Evolutionary conservation across 2,329 filamentous ascomycete species (phyloP).

Genomic region (Didymella keratinophila): DNA sequence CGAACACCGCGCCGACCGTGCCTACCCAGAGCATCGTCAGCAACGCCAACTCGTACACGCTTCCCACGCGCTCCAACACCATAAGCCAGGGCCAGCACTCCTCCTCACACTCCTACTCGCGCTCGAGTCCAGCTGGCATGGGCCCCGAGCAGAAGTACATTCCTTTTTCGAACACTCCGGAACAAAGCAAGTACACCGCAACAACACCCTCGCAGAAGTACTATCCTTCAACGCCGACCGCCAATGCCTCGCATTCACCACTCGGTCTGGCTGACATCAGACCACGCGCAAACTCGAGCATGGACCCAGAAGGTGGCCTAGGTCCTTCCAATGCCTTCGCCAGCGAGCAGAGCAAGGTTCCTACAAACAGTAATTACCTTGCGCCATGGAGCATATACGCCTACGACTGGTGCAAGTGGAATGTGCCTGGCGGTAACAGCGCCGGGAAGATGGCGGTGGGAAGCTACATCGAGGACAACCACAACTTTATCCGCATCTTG

Average conservation of each 20-base stretch:
- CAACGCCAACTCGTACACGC: slow-evolving; percentile 67
- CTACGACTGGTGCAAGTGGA: slow-evolving; percentile 99
- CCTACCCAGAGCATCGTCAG: slow-evolving; percentile 62
- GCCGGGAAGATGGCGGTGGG: slow-evolving; percentile 94
- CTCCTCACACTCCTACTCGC: slow-evolving; percentile 69
- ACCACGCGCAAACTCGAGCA: slow-evolving; percentile 80
- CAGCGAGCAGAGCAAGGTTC: slow-evolving; percentile 72
- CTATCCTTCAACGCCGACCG: slow-evolving; percentile 59
- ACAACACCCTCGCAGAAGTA: slow-evolving; percentile 65
- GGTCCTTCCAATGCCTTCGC: slow-evolving; percentile 62
- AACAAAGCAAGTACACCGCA: slow-evolving; percentile 56
- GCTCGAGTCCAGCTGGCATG: slow-evolving; percentile 78
- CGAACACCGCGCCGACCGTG: slow-evolving; percentile 65
- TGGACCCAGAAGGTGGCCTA: slow-evolving; percentile 73
- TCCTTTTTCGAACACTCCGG: slow-evolving; percentile 70
- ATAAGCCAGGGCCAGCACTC: slow-evolving; percentile 62
- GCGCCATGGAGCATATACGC: slow-evolving; percentile 96
- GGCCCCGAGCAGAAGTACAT: slow-evolving; percentile 69
- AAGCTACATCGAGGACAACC: slow-evolving; percentile 96
- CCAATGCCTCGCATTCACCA: slow-evolving; percentile 80
- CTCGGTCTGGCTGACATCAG: slow-evolving; percentile 91
- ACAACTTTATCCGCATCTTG: slow-evolving; percentile 99
- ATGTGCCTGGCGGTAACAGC: slow-evolving; percentile 71
- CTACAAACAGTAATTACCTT: slow-evolving; percentile 86
- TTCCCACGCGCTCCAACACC: slow-evolving; percentile 71